Evolutionary conservation across 2,329 filamentous ascomycete genomes (phyloP), one percentile per base, ranked within the genome.

Genomic region (Stemphylium beticola): DNA sequence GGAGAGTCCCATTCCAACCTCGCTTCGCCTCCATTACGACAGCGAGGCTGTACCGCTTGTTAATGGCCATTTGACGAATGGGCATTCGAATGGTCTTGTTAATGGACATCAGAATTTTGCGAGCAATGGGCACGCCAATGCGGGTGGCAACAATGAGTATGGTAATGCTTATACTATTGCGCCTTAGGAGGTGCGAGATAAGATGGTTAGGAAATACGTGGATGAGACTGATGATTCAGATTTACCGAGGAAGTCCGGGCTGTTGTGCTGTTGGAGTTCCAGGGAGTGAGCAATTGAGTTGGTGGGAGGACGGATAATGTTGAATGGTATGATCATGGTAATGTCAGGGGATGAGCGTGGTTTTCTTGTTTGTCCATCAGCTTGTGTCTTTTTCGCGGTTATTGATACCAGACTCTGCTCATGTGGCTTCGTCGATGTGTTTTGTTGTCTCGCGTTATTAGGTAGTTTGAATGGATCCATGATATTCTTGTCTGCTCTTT

Each of bases 1-100:
- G 53, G 81, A 83, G 66, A 75, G 70, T 12, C 78, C 79, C 0
- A 78, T 72, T 22, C 63, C 68, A 4, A 71, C 63, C 9, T 65
- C 61, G 26, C 44, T 73, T 40, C 63, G 58, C 2, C 44, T 70
- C 26, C 65, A 67, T 22, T 73, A 67, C 43, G 67, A 60, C 11
- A 26, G 40, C 7, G 57, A 66, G 45, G 62, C 68, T 43, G 63
- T 61, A 38, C 48, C 58, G 9, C 32, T 18, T 11, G 34, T 41
- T 3, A 45, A 45, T n/a, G 42, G 42, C 8, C 45, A 48, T 41
- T 14, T 54, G 8, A 49, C 47, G 3, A 49, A 43, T 11, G 47
- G 47, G 1, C 47, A 49, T 18, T 34, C 47, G 32, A 40, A 34
- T 50, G 48, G 39, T 1, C 8, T 49, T 9, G 10, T 41, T 9